phyloP scores from a whole-genome alignment of 148 eudicot genomes.

The Fallopia convolvulus region DNA sequence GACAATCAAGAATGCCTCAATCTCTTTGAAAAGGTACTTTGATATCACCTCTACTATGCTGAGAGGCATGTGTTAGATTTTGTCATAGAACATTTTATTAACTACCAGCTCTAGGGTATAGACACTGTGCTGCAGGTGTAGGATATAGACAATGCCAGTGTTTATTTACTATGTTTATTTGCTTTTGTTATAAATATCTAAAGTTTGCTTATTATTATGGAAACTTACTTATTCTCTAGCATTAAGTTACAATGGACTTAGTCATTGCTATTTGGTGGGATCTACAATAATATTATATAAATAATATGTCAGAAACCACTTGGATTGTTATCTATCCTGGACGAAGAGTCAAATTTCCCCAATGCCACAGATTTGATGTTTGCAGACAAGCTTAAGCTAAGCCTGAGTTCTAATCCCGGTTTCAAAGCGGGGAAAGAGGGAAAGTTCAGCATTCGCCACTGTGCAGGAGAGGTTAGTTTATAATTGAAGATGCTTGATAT shows the following conservation, averaged over 20 bases:
- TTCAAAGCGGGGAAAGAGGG: slow-evolving; percentile 63
- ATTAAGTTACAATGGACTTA: neutral
- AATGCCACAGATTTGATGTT: slow-evolving; percentile 74
- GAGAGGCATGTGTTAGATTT: neutral
- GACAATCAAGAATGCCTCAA: slow-evolving; percentile 93
- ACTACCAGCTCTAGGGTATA: neutral
- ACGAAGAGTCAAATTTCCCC: slow-evolving; percentile 78
- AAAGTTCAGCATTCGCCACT: slow-evolving; percentile 57
- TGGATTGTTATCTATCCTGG: slow-evolving; percentile 78
- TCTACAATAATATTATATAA: neutral
- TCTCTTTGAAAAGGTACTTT: slow-evolving; percentile 80
- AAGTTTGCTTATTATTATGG: neutral
- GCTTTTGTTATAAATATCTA: neutral
- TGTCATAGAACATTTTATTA: neutral
- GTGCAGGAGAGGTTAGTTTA: slow-evolving; percentile 74
- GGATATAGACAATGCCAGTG: neutral
- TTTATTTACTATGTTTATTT: neutral
- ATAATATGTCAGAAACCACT: slow-evolving; percentile 42
- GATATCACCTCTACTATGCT: neutral
- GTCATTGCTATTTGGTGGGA: neutral
- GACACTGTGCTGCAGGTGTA: neutral
- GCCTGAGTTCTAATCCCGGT: slow-evolving; percentile 48
- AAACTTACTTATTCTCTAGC: neutral
- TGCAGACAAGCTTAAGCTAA: slow-evolving; percentile 78
- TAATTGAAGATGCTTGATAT: neutral